Conservation (phyloP, 1,284 basidiomycete genomes). For the Coriolopsis trogii region DNA sequence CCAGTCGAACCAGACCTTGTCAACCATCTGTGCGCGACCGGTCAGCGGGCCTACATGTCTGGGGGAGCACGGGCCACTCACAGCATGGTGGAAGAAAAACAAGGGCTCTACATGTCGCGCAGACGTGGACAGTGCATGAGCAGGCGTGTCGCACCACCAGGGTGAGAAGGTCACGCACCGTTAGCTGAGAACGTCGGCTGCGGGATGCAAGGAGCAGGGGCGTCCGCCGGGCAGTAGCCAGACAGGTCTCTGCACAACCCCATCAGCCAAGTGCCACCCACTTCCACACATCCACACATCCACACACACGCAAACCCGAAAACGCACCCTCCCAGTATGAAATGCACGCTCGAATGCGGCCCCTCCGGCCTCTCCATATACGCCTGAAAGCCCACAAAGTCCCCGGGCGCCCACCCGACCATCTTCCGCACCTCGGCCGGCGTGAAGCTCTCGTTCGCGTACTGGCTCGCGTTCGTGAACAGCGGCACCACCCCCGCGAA, state of each 20-base stretch:
- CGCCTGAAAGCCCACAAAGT: conserved; percentile 39
- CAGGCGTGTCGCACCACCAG: not conserved
- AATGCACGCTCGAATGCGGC: conserved; percentile 31
- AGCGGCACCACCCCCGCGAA: conserved; percentile 18
- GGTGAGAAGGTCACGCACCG: conserved; percentile 17
- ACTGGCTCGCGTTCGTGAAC: conserved; percentile 25
- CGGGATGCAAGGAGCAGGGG: conserved; percentile 24
- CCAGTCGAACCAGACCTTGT: conserved; percentile 45
- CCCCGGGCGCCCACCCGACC: conserved; percentile 34
- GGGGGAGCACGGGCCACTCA: conserved; percentile 16
- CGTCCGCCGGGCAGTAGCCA: conserved; percentile 29
- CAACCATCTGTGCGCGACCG: conserved; percentile 37
- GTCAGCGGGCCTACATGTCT: not conserved
- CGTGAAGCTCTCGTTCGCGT: conserved; percentile 37
- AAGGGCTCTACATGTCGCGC: conserved; percentile 33
- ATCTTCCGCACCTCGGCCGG: conserved; percentile 30
- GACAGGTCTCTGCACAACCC: conserved; percentile 30
- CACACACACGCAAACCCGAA: too few species aligned
- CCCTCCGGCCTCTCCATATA: conserved; percentile 36
- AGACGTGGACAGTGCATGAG: not conserved
- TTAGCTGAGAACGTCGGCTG: conserved; percentile 35
- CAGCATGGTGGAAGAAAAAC: conserved; percentile 43
- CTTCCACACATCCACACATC: too few species aligned
- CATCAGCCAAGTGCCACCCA: too few species aligned
- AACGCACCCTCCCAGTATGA: conserved; percentile 34